Base-by-base conservation (phyloP, 306 rosid species). In the Calophaca sinica region DNA sequence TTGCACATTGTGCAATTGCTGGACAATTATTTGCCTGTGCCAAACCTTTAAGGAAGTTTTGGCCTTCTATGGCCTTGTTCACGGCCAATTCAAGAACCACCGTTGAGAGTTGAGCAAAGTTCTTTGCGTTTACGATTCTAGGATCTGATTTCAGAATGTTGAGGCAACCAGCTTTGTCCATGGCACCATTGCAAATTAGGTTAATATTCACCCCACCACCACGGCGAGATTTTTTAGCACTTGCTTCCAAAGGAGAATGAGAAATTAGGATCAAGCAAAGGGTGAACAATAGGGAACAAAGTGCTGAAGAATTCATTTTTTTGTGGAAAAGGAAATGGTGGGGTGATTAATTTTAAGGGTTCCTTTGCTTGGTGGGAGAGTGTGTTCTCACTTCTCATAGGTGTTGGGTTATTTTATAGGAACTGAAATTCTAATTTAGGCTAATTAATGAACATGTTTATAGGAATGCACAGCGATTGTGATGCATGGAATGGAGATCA, bases 1-100 rank as follows among this genome's bases (percentile, higher is more conserved):
- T 5, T 6, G 73, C 81, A 10, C 88, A 87, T 6, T 57, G 3
- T 33, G 0, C 2, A 4, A 76, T 7, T 1, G 75, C 74, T 0
- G 57, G 29, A 7, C 4, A 1, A 0, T 44, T 26, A 0, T 20
- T 31, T 0, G 6, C 0, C 32, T 12, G 13, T 0, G 68, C 45
- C 26, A 74, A 29, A 0, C 5, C 31, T 2, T 74, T 48, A 1
- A 87, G 62, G 35, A 54, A 72, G 0, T 0, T 4, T 3, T 64
- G 68, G 6, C 20, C 77, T 1, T 50, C 53, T 0, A 4, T 15
- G 5, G 65, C 76, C n/a, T 69, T 51, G 0, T 2, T 0, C 2
- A 45, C 0, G 0, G 69, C 84, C n/a, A 62, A 7, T 0, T 68
- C 64, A 0, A 83, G 52, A 3, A 73, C 11, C 2, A 7, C 3